phyloP scores from a whole-genome alignment of 148 eudicot genomes.

The Limonium bicolor region DNA sequence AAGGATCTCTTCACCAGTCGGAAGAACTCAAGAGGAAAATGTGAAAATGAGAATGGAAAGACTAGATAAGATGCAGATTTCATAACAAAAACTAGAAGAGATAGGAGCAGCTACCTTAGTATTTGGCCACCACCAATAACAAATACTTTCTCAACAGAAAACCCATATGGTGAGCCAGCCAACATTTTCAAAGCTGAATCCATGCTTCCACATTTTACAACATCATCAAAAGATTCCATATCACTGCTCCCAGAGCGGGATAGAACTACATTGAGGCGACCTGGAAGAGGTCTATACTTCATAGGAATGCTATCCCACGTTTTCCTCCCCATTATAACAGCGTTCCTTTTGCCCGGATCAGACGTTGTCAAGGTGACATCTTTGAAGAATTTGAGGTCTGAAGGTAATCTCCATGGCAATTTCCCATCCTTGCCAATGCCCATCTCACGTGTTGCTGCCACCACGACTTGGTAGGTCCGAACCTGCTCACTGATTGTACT shows the following conservation, averaged over 20 bases:
- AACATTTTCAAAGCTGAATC: slow-evolving; percentile 50
- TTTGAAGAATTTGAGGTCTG: slow-evolving; percentile 74
- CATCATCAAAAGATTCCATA: slow-evolving; percentile 46
- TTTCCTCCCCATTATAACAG: slow-evolving; percentile 93
- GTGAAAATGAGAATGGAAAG: background rate
- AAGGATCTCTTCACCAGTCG: background rate
- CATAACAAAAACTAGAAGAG: background rate
- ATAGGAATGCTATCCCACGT: slow-evolving; percentile 93
- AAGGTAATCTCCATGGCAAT: slow-evolving; percentile 86
- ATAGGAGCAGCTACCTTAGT: slow-evolving; percentile 31
- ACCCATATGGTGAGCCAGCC: slow-evolving; percentile 38
- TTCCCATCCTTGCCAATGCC: slow-evolving; percentile 93
- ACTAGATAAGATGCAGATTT: background rate
- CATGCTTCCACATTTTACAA: slow-evolving; percentile 50
- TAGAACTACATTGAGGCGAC: slow-evolving; percentile 75
- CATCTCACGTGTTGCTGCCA: slow-evolving; percentile 78
- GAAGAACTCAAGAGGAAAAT: background rate
- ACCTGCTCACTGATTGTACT: slow-evolving; percentile 7
- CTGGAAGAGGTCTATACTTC: slow-evolving; percentile 55
- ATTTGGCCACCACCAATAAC: slow-evolving; percentile 88
- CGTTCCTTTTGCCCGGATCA: slow-evolving; percentile 67
- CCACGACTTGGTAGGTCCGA: slow-evolving; percentile 79
- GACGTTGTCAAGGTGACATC: slow-evolving; percentile 52
- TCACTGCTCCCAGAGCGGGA: slow-evolving; percentile 45
- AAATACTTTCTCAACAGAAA: slow-evolving; percentile 60